Base-by-base conservation (phyloP, 192 early-diverging fungal genomes). In the Gaertneriomyces sp. region DNA sequence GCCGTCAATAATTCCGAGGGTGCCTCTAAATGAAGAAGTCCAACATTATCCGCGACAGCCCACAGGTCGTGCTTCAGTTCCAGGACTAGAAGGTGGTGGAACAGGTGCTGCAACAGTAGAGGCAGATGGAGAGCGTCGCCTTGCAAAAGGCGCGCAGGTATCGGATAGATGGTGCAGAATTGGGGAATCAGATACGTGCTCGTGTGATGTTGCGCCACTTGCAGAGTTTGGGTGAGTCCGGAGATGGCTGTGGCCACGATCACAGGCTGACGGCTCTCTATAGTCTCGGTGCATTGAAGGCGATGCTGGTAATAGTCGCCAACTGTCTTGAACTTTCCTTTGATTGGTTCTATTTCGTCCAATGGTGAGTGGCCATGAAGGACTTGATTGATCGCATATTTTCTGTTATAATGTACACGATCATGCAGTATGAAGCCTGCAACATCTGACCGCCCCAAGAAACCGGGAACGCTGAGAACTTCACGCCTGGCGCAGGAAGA, bases 181-280 rank as follows among this genome's bases (percentile, higher is more conserved):
- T 79, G 75, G 19, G 80, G 80, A 42, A 77, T 70, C 12, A 73
- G 45, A 19, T 68, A 58, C 10, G 50, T 54, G 4, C 55, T 45
- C 38, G 11, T 42, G 20, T 64, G 16, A 11, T 53, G 11, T 8
- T 46, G 42, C 38, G 69, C 16, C n/a, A 49, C 55, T 16, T 42
- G n/a, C 7, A 53, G 61, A 25, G 10, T 45, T 53, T 76, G 78
- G 6, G 70, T 52, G 43, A 76, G 71, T 42, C 60, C 63, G 5
- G 79, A 71, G 9, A 81, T 14, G 1, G 44, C n/a, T 10, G 33
- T n/a, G 4, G 76, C 80, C n/a, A 46, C 6, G 39, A 81, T 56
- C 10, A 81, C 46, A 5, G 70, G 66, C 47, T 81, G 80, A 17
- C 70, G 42, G 12, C 12, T 56, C 7, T 50, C 5, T 20, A 81